Conservation (phyloP, 164 flowering plant genomes). For the Akebia trifoliata region DNA sequence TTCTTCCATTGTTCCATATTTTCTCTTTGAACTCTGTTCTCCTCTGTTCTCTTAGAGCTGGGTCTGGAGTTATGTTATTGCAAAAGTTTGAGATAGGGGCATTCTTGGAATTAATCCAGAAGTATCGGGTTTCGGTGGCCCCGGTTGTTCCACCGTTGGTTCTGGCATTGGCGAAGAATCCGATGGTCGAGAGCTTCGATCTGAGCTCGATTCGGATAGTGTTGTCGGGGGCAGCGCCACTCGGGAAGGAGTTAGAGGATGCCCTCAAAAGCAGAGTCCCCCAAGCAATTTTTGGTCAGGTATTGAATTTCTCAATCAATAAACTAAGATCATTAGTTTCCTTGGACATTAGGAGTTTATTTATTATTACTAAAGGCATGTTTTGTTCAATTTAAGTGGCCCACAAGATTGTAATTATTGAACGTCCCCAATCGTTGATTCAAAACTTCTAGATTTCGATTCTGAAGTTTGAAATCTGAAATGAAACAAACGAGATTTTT, state of each 20-base stretch:
- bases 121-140: constrained; percentile 48
- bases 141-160: constrained; percentile 77
- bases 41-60: constrained; percentile 54
- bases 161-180: constrained; percentile 64
- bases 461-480: too few relatives aligned
- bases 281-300: constrained; percentile 65
- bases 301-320: constrained; percentile 4
- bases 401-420: too few relatives aligned
- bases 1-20: constrained; percentile 82
- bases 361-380: too few relatives aligned
- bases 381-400: too few relatives aligned
- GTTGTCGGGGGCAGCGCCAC: constrained; percentile 75
- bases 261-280: constrained; percentile 49
- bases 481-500: neutral
- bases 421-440: too few relatives aligned
- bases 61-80: constrained; percentile 57
- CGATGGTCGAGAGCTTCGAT: constrained; percentile 45
- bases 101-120: constrained; percentile 47
- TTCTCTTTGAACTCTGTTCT: constrained; percentile 56
- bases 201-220: constrained; percentile 57
- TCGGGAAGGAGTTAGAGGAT: constrained; percentile 68
- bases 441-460: too few relatives aligned
- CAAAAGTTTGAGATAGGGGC: constrained; percentile 67
- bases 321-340: neutral
- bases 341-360: too few relatives aligned